A percentile compares a stretch with the other conserved stretches of the same genome.
phyloP scores from a whole-genome alignment of 2,329 filamentous ascomycete species.

The Fulvia fulva region DNA sequence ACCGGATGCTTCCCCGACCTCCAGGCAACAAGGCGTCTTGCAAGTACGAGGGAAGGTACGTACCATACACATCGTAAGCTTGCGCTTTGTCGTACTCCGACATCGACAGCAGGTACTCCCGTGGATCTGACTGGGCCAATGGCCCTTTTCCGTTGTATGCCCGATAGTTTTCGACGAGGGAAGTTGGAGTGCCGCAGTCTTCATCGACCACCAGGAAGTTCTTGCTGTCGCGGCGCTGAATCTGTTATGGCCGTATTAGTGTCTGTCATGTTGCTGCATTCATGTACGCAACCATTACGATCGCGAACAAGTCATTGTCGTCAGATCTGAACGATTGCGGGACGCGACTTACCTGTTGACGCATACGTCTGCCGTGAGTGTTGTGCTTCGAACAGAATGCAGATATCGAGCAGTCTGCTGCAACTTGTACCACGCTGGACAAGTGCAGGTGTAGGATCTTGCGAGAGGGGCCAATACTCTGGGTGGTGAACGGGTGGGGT shows the following conservation, averaged over 20 bases:
- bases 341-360: conserved; percentile 32
- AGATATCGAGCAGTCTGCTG: conserved; percentile 27
- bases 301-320: conserved; percentile 1
- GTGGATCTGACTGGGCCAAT: conserved; percentile 46
- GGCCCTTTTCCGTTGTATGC: conserved; percentile 48
- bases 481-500: conserved; percentile 23
- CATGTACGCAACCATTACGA: conserved; percentile 6
- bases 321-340: conserved; percentile 2
- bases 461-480: conserved; percentile 14
- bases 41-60: conserved; percentile 41
- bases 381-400: conserved; percentile 21
- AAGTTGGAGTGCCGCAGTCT: conserved; percentile 32
- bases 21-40: conserved; percentile 8
- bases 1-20: conserved; percentile 5
- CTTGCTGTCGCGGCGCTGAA: conserved; percentile 29
- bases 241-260: conserved; percentile 18
- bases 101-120: conserved; percentile 61
- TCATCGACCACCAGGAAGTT: conserved; percentile 34
- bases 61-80: conserved; percentile 76
- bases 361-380: conserved; percentile 29
- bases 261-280: conserved; percentile 19
- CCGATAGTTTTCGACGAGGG: conserved; percentile 30
- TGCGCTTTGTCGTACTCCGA: conserved; percentile 75
- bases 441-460: conserved; percentile 19
- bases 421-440: conserved; percentile 34